phyloP scores from a whole-genome alignment of 257 asterid genomes.

The Nicotiana otophora region DNA sequence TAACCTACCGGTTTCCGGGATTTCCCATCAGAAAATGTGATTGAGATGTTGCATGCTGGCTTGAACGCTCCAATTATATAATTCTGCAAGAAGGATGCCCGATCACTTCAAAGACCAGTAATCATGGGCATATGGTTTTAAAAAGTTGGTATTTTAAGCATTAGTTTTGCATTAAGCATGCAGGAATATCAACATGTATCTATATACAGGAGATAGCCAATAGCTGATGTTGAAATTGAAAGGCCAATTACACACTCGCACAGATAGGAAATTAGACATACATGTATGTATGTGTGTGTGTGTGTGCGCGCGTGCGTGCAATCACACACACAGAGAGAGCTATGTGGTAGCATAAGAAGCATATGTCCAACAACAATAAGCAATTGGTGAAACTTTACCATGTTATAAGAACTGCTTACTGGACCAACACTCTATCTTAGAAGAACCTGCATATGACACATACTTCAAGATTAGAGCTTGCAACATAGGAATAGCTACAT shows the following conservation, averaged over 20 bases:
- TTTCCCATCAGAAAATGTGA: slow-evolving; percentile 73
- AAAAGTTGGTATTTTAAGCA: neutral
- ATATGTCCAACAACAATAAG: neutral
- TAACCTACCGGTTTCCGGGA: slow-evolving; percentile 68
- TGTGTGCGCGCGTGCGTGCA: neutral
- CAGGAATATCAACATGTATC: neutral
- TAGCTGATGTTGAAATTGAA: neutral
- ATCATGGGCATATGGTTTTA: neutral
- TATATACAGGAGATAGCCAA: neutral
- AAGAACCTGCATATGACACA: slow-evolving; percentile 4
- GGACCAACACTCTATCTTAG: neutral
- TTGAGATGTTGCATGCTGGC: slow-evolving; percentile 77
- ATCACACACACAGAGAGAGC: neutral
- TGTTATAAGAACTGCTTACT: neutral
- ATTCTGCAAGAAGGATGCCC: slow-evolving; percentile 40
- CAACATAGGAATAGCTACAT: neutral
- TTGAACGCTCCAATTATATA: slow-evolving; percentile 86
- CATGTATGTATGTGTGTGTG: neutral
- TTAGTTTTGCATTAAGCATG: neutral
- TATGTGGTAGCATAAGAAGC: neutral
- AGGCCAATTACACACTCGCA: neutral
- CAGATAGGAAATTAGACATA: neutral
- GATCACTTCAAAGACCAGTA: neutral
- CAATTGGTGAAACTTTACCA: slow-evolving; percentile 14
- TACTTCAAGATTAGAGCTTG: slow-evolving; percentile 1